phyloP scores from a whole-genome alignment of 176 grass and related monocot genomes.

The Cenchrus purpureus region DNA sequence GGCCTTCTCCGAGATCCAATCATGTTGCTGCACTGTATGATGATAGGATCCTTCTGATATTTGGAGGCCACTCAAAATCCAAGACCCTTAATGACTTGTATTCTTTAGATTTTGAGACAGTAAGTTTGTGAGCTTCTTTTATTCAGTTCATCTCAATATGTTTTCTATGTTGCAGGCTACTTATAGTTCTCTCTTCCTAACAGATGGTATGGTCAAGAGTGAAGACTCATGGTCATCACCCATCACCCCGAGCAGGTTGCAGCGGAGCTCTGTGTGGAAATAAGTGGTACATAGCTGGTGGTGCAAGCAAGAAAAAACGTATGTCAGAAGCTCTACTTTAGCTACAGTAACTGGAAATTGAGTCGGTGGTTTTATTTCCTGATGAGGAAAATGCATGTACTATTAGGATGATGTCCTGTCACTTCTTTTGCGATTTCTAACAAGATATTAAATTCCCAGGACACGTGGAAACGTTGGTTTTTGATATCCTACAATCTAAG shows the following conservation, averaged over 20 bases:
- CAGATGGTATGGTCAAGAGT: slow-evolving; percentile 98
- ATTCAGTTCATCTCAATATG: not conserved
- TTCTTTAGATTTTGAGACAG: slow-evolving; percentile 96
- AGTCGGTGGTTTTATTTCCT: slow-evolving; percentile 22
- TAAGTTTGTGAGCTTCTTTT: slow-evolving; percentile 51
- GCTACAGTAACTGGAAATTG: slow-evolving; percentile 26
- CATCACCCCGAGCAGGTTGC: slow-evolving; percentile 83
- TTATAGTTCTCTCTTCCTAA: slow-evolving; percentile 33
- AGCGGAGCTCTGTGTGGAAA: slow-evolving; percentile 89
- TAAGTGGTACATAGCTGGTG: slow-evolving; percentile 95
- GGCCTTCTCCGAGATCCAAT: slow-evolving; percentile 88
- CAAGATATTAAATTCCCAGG: slow-evolving; percentile 42
- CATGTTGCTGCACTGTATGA: slow-evolving; percentile 83
- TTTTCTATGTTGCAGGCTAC: slow-evolving; percentile 4
- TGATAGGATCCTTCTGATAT: slow-evolving; percentile 83
- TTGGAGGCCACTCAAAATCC: slow-evolving; percentile 95
- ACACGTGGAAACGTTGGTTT: slow-evolving; percentile 67
- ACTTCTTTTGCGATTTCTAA: slow-evolving; percentile 33
- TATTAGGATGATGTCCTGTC: not conserved
- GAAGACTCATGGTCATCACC: slow-evolving; percentile 79
- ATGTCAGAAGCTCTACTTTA: slow-evolving; percentile 36
- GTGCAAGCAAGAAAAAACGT: slow-evolving; percentile 97
- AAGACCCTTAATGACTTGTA: slow-evolving; percentile 92
- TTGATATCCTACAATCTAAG: slow-evolving; percentile 76
- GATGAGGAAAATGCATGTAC: not conserved